Evolutionary conservation across 371 early-diverging fungal genomes (phyloP).

Genomic region (Mortierella sp.): DNA sequence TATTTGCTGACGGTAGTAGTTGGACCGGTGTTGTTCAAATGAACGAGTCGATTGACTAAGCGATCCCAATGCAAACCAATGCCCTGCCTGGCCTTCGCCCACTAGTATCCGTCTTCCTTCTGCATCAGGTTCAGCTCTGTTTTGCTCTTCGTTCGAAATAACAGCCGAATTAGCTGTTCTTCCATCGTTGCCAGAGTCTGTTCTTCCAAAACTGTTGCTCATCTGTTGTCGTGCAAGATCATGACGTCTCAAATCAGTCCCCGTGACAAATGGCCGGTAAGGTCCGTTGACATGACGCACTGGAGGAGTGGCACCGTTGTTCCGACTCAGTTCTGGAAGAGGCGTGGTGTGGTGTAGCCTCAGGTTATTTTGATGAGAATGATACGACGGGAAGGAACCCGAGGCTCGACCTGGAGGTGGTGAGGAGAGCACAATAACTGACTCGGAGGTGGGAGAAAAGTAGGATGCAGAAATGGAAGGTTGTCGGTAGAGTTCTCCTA

Average conservation of each 20-base stretch:
- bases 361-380: background rate
- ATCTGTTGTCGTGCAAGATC: conserved; percentile 13
- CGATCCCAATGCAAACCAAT: conserved; percentile 38
- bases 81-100: conserved; percentile 12
- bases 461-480: conserved; percentile 43
- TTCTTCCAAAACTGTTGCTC: background rate
- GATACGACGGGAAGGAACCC: background rate
- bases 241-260: conserved; percentile 16
- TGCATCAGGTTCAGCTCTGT: background rate
- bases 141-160: too few species aligned
- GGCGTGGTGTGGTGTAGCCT: background rate
- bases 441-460: conserved; percentile 34
- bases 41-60: conserved; percentile 8
- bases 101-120: conserved; percentile 5
- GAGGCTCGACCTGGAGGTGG: conserved; percentile 38
- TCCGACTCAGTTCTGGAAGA: background rate
- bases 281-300: conserved; percentile 17
- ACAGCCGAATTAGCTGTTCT: too few species aligned
- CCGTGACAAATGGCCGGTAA: conserved; percentile 40
- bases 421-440: conserved; percentile 40
- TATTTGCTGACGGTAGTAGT: conserved; percentile 10
- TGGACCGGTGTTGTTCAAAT: conserved; percentile 18
- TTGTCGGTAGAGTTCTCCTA: too few species aligned
- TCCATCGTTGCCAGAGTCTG: too few species aligned
- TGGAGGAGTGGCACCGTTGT: background rate